Base-by-base conservation (phyloP, 2,329 filamentous ascomycete genomes). In the Huntiella savannae region DNA sequence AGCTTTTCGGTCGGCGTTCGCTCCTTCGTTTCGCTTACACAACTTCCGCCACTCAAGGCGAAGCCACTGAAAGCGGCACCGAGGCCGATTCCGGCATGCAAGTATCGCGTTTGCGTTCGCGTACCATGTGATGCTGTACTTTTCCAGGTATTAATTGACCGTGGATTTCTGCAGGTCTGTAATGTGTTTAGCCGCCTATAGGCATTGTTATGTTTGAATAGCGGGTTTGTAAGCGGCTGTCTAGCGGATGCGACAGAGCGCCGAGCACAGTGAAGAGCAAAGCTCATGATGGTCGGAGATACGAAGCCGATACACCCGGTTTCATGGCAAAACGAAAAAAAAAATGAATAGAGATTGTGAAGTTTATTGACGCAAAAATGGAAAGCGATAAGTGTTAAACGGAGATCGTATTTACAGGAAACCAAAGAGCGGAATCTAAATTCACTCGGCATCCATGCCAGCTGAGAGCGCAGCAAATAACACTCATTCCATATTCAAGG, bases 1-100 rank as follows among this genome's bases (percentile, higher is more conserved):
- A 84, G 80, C 61, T 73, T 73, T 63, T 95, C 87, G 19, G 44
- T 45, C 4, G 49, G 47, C 6, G 47, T 49, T 7, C 43, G 43
- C 10, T 49, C 43, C 17, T 49, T 46, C 1, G 16, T 28, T 28
- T 28, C 22, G 22, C 8, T 28, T 28, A 28, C 1, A 28, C 7
- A 28, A 11, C 33, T 6, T 39, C 32, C 10, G 5, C 19, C 16
- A n/a, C 33, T 16, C 10, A 49, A 16, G 3, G 47, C 47, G 5
- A 49, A 35, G 15, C 47, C 28, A 15, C 37, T 38, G 15, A 39
- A 43, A 1, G 33, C 47, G 15, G 22, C 43, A 3, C 11, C 39
- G 17, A 32, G 33, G 6, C 47, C 47, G 15, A 39, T 34, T 7
- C 47, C 39, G 22, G 47, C 47, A 15, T 43, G 39, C 13, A 49